Evolutionary conservation across 768 basidiomycete genomes (phyloP).

Genomic region (Amanita subjunquillea): DNA sequence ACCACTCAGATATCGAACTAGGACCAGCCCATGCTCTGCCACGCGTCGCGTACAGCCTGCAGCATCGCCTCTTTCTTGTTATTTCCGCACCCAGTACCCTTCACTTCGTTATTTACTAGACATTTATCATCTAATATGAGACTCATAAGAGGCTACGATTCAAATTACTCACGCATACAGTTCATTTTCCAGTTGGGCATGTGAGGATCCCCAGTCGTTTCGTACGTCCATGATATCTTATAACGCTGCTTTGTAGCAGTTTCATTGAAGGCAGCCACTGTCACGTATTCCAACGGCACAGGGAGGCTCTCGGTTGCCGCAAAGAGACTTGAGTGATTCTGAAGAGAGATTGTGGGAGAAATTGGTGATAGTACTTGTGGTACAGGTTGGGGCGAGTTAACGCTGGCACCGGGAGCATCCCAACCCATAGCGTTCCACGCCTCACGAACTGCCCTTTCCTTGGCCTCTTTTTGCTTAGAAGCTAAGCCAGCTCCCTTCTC

Average conservation of each 20-base stretch:
- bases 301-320: not conserved
- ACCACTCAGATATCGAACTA: not conserved
- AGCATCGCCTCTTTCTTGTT: slow-evolving; percentile 1
- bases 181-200: not conserved
- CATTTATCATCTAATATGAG: not conserved
- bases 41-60: not conserved
- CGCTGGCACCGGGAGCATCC: not conserved
- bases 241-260: not conserved
- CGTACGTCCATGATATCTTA: not conserved
- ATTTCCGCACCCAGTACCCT: not conserved
- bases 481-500: not conserved
- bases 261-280: slow-evolving; percentile 1
- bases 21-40: slow-evolving; percentile 3
- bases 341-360: not conserved
- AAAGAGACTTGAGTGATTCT: not conserved
- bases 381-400: not conserved
- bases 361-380: not conserved
- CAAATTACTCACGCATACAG: not conserved
- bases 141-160: not conserved
- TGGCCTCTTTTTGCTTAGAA: not conserved
- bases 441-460: slow-evolving; percentile 2
- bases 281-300: not conserved
- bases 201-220: not conserved
- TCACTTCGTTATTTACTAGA: not conserved
- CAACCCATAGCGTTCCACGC: slow-evolving; percentile 6